Evolutionary conservation across 805 yeast genomes (phyloP).

Genomic region (Spathaspora gorwiae): DNA sequence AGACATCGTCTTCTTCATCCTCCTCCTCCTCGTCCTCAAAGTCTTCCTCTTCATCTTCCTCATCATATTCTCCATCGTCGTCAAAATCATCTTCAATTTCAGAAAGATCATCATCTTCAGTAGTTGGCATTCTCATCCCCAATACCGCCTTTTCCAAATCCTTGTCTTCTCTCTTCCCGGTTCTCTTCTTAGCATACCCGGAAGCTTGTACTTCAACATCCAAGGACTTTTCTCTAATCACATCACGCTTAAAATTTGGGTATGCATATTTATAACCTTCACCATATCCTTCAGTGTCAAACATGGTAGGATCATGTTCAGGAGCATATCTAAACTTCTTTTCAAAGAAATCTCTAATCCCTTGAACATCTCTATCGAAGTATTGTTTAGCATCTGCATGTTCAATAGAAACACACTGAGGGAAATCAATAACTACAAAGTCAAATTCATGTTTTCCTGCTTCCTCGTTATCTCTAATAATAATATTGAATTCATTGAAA

Average conservation of each 20-base stretch:
- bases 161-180: slow-evolving; percentile 38
- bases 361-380: slow-evolving; percentile 89
- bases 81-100: slow-evolving; percentile 17
- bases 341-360: slow-evolving; percentile 78
- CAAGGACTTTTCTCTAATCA: slow-evolving; percentile 59
- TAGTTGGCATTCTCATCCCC: slow-evolving; percentile 49
- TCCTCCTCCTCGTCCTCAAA: slow-evolving; percentile 31
- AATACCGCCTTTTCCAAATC: slow-evolving; percentile 77
- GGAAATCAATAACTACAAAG: slow-evolving; percentile 93
- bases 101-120: slow-evolving; percentile 19
- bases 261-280: slow-evolving; percentile 72
- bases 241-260: slow-evolving; percentile 78
- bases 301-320: slow-evolving; percentile 59
- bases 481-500: slow-evolving; percentile 93
- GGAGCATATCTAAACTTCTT: slow-evolving; percentile 76
- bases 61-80: slow-evolving; percentile 24
- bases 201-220: slow-evolving; percentile 91
- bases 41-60: slow-evolving; percentile 21
- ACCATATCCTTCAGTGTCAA: slow-evolving; percentile 76
- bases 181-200: slow-evolving; percentile 53
- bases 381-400: slow-evolving; percentile 85
- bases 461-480: slow-evolving; percentile 63
- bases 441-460: slow-evolving; percentile 51
- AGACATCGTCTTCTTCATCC: slow-evolving; percentile 45
- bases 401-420: slow-evolving; percentile 92